These are phyloP conservation scores for Hortaea sp. DNA, from an alignment of 2,329 filamentous ascomycete species.

Conservation along the genomic window DNA sequence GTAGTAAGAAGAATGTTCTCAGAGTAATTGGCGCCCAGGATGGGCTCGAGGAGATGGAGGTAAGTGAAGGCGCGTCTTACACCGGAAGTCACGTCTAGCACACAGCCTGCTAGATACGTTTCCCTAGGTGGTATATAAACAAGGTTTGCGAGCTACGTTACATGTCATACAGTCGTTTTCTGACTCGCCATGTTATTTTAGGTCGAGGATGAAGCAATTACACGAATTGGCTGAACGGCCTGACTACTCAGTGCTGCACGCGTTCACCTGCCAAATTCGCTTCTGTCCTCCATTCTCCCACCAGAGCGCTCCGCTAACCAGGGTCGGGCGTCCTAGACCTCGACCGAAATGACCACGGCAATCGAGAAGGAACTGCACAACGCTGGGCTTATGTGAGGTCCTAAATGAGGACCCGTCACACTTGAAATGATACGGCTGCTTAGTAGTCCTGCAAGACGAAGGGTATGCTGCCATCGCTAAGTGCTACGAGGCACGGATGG, in stretches of 20 bases:
- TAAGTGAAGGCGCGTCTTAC: slow-evolving; percentile 43
- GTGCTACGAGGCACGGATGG: slow-evolving; percentile 8
- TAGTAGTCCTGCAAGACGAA: slow-evolving; percentile 22
- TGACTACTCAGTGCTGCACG: slow-evolving; percentile 8
- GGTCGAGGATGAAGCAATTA: slow-evolving; percentile 32
- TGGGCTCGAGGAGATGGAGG: slow-evolving; percentile 98
- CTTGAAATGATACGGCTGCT: slow-evolving; percentile 12
- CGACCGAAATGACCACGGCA: slow-evolving; percentile 14
- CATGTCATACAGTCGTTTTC: too few species aligned
- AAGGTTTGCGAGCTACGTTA: too few species aligned
- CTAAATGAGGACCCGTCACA: not conserved
- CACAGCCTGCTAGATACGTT: not conserved
- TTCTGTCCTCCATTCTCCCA: not conserved
- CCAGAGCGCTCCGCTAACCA: slow-evolving; percentile 1
- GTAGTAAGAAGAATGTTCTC: slow-evolving; percentile 97
- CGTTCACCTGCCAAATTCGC: not conserved
- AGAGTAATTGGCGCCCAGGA: slow-evolving; percentile 95
- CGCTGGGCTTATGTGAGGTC: slow-evolving; percentile 13
- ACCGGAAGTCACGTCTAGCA: slow-evolving; percentile 3
- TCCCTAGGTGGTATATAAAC: too few species aligned
- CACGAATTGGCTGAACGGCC: slow-evolving; percentile 52
- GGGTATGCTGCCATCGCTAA: slow-evolving; percentile 21
- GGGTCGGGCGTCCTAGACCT: slow-evolving; percentile 9
- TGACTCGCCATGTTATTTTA: slow-evolving; percentile 9
- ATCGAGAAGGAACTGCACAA: slow-evolving; percentile 21